A percentile compares a stretch with the other conserved stretches of the same genome.
Evolutionary conservation across 2,329 filamentous ascomycete genomes (phyloP).

Genomic region (Cercospora zeina): DNA sequence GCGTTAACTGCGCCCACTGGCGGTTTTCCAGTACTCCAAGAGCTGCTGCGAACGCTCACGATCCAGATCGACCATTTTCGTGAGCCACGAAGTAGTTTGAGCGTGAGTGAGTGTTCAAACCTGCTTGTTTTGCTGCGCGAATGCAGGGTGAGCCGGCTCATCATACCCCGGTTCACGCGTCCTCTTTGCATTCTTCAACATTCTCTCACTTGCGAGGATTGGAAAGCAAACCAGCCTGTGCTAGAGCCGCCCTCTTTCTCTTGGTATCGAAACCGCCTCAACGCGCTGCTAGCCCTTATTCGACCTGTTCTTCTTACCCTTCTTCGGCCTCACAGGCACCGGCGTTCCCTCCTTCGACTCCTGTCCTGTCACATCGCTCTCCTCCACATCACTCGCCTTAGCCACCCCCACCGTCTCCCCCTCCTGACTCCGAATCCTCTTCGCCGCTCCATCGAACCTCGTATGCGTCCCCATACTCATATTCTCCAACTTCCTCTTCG

Average conservation of each 20-base stretch:
- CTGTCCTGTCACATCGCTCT: conserved; percentile 8
- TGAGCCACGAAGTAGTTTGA: too few relatives aligned
- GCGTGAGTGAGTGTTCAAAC: too few relatives aligned
- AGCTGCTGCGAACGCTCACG: too few relatives aligned
- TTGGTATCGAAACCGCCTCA: background rate
- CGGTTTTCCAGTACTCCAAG: too few relatives aligned
- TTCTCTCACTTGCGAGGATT: background rate
- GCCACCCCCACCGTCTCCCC: conserved; percentile 22
- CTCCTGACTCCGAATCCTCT: conserved; percentile 38
- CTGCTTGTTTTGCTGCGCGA: too few relatives aligned
- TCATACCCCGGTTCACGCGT: too few relatives aligned
- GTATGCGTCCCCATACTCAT: conserved; percentile 39
- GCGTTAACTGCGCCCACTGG: background rate
- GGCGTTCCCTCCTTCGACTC: background rate
- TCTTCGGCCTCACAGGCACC: conserved; percentile 15
- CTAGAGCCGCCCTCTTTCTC: background rate
- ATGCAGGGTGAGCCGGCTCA: too few relatives aligned
- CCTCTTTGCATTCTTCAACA: background rate
- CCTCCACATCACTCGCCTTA: conserved; percentile 23
- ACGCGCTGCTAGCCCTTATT: background rate
- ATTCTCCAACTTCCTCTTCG: conserved; percentile 42
- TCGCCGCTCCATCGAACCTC: conserved; percentile 39
- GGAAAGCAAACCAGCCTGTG: background rate
- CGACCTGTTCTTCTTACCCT: conserved; percentile 14
- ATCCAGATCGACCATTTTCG: too few relatives aligned